These are phyloP conservation scores for Rickenella mellea DNA, from an alignment of 768 basidiomycete genomes.

Conservation along the genomic window DNA sequence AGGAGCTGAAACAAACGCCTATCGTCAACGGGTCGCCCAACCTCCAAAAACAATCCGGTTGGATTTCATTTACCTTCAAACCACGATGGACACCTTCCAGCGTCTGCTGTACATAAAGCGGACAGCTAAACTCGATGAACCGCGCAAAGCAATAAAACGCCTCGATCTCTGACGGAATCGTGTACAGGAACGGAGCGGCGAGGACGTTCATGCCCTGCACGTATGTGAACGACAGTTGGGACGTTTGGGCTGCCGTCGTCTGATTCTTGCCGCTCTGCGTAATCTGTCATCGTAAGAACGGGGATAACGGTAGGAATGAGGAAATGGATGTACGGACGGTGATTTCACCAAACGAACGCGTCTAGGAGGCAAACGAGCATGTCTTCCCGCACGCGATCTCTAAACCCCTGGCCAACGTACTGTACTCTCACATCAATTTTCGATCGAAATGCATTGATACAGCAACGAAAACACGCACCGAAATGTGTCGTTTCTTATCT, in stretches of 20 bases:
- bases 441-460: neutral
- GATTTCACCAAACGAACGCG: constrained; percentile 94
- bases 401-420: constrained; percentile 95
- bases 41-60: neutral
- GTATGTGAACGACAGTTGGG: constrained; percentile 86
- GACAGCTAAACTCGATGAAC: constrained; percentile 92
- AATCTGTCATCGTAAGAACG: neutral
- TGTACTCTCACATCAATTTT: constrained; percentile 50
- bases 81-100: constrained; percentile 93
- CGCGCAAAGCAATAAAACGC: constrained; percentile 95
- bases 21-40: neutral
- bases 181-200: constrained; percentile 94
- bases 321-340: constrained; percentile 39
- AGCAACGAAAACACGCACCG: constrained; percentile 37
- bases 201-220: constrained; percentile 99
- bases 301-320: neutral
- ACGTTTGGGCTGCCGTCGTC: constrained; percentile 23
- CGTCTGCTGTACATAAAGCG: constrained; percentile 94
- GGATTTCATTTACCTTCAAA: constrained; percentile 61
- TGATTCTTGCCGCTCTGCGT: constrained; percentile 58
- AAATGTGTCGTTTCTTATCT: constrained; percentile 95
- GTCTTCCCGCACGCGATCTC: constrained; percentile 91
- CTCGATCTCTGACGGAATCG: constrained; percentile 96
- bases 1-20: constrained; percentile 53
- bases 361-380: constrained; percentile 95